phyloP scores from a whole-genome alignment of 192 early-diverging fungal genomes.

The Backusella parvicylindrica region DNA sequence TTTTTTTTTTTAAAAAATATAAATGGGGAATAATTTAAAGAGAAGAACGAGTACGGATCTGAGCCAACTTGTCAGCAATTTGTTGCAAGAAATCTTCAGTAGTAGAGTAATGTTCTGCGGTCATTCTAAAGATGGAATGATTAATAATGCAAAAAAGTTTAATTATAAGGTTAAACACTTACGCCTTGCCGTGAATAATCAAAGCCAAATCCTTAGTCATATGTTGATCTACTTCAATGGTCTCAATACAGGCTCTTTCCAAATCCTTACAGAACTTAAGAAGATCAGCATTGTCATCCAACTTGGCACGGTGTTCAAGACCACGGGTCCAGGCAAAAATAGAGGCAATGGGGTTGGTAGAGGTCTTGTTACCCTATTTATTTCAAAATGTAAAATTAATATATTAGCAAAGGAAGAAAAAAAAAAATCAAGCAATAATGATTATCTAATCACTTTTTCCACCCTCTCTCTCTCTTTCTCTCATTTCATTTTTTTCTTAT shows the following conservation, averaged over 20 bases:
- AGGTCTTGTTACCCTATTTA: slow-evolving; percentile 76
- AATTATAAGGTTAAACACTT: slow-evolving; percentile 8
- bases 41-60: slow-evolving; percentile 21
- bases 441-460: neutral
- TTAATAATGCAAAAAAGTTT: neutral
- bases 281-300: slow-evolving; percentile 81
- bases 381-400: neutral
- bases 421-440: too few species aligned
- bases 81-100: slow-evolving; percentile 84
- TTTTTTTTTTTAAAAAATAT: neutral
- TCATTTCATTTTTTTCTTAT: neutral
- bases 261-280: slow-evolving; percentile 71
- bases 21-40: slow-evolving; percentile 9
- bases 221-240: slow-evolving; percentile 72
- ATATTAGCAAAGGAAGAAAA: neutral
- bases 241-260: slow-evolving; percentile 84
- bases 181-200: slow-evolving; percentile 84
- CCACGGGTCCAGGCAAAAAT: slow-evolving; percentile 97
- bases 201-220: slow-evolving; percentile 99
- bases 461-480: neutral
- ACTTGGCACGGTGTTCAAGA: slow-evolving; percentile 89
- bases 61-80: slow-evolving; percentile 55
- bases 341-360: slow-evolving; percentile 94
- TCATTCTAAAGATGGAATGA: slow-evolving; percentile 33
- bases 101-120: slow-evolving; percentile 85